phyloP scores from a whole-genome alignment of 2,329 filamentous ascomycete species.

The Coniella lustricola region DNA sequence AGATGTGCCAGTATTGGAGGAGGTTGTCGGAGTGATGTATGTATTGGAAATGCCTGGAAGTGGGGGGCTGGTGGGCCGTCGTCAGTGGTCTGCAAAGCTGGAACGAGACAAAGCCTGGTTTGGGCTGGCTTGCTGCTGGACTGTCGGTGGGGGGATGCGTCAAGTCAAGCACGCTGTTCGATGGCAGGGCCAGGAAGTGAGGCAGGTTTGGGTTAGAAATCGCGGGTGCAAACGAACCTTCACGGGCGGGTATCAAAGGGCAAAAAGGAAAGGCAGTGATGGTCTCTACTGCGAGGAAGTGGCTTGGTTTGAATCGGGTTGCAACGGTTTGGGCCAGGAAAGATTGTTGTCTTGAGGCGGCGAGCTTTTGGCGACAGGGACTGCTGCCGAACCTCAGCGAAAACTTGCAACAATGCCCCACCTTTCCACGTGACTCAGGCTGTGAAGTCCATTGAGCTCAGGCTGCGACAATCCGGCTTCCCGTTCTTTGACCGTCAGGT shows the following conservation, averaged over 20 bases:
- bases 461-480: background rate
- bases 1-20: slow-evolving; percentile 7
- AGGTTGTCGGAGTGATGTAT: slow-evolving; percentile 13
- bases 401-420: slow-evolving; percentile 27
- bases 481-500: background rate
- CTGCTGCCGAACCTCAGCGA: slow-evolving; percentile 24
- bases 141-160: slow-evolving; percentile 1
- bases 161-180: slow-evolving; percentile 4
- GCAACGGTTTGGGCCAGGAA: background rate
- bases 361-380: slow-evolving; percentile 29
- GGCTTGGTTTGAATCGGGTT: slow-evolving; percentile 6
- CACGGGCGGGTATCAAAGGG: slow-evolving; percentile 14
- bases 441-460: background rate
- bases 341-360: slow-evolving; percentile 32
- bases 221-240: slow-evolving; percentile 13
- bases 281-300: slow-evolving; percentile 8
- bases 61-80: slow-evolving; percentile 15
- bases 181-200: background rate
- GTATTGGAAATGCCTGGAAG: slow-evolving; percentile 15
- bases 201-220: background rate
- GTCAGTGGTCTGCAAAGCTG: slow-evolving; percentile 15
- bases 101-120: slow-evolving; percentile 9
- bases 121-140: background rate
- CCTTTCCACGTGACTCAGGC: slow-evolving; percentile 1
- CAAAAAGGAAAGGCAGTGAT: slow-evolving; percentile 10